A percentile compares a stretch with the other conserved stretches of the same genome.
Evolutionary conservation across 768 basidiomycete genomes (phyloP).

Genomic region (Sutorius australiensis): DNA sequence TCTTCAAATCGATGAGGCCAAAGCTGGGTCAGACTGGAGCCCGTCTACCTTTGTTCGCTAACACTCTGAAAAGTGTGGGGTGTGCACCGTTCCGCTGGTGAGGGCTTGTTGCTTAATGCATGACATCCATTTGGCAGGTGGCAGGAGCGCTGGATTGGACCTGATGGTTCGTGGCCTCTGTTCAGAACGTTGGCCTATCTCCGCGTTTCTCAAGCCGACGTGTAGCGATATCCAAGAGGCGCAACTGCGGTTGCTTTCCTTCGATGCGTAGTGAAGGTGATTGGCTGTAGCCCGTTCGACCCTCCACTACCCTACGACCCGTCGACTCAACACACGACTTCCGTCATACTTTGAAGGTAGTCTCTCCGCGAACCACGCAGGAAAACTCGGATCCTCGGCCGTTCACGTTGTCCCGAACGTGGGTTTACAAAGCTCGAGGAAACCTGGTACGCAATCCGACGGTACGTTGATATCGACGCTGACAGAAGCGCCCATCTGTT

Average conservation of each 20-base stretch:
- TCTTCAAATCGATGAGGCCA: no score
- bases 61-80: not conserved
- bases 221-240: not conserved
- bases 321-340: not conserved
- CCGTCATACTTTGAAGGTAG: not conserved
- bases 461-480: not conserved
- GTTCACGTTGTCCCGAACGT: not conserved
- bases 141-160: not conserved
- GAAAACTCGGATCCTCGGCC: not conserved
- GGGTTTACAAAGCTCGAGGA: not conserved
- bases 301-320: not conserved
- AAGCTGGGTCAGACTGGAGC: not conserved
- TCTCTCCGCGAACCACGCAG: not conserved
- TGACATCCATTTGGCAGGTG: not conserved
- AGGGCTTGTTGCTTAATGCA: not conserved
- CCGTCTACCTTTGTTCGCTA: not conserved
- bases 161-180: not conserved
- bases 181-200: not conserved
- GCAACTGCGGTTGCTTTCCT: not conserved
- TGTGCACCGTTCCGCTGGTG: not conserved
- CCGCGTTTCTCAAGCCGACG: not conserved
- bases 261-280: not conserved
- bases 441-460: not conserved
- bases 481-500: not conserved
- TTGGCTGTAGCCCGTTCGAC: not conserved